Evolutionary conservation across 2,329 filamentous ascomycete genomes (phyloP).

Genomic region (Lasiodiplodia gonubiensis): DNA sequence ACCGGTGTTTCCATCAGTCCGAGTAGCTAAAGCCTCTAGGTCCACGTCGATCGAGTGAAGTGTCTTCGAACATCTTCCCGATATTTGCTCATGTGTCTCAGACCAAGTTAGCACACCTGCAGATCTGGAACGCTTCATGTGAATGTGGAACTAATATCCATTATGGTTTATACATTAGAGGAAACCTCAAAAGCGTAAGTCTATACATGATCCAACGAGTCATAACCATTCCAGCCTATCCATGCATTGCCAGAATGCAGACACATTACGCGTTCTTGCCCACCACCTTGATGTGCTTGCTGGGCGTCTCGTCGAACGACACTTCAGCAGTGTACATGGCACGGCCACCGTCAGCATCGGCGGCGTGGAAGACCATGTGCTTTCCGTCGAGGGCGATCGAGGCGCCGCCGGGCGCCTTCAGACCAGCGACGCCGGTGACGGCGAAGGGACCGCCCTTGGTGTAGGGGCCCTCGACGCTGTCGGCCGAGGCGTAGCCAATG

Average conservation of each 20-base stretch:
- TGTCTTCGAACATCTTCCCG: background rate
- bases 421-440: conserved; percentile 28
- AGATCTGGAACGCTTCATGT: background rate
- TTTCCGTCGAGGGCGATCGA: conserved; percentile 24
- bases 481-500: conserved; percentile 63
- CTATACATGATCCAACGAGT: background rate
- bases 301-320: background rate
- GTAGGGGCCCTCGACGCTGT: conserved; percentile 34
- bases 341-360: background rate
- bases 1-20: background rate
- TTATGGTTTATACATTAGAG: conserved; percentile 22
- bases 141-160: background rate
- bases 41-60: background rate
- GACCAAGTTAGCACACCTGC: background rate
- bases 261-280: background rate
- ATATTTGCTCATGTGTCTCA: background rate
- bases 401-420: conserved; percentile 31
- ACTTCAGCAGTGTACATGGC: conserved; percentile 25
- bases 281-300: conserved; percentile 8
- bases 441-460: conserved; percentile 29
- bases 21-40: background rate
- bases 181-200: conserved; percentile 8
- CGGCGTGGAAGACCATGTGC: conserved; percentile 28
- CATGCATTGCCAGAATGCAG: conserved; percentile 21
- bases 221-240: conserved; percentile 15